These are phyloP conservation scores for Endocarpon pusillum DNA, from an alignment of 495 filamentous ascomycete genomes.

Conservation along the genomic window DNA sequence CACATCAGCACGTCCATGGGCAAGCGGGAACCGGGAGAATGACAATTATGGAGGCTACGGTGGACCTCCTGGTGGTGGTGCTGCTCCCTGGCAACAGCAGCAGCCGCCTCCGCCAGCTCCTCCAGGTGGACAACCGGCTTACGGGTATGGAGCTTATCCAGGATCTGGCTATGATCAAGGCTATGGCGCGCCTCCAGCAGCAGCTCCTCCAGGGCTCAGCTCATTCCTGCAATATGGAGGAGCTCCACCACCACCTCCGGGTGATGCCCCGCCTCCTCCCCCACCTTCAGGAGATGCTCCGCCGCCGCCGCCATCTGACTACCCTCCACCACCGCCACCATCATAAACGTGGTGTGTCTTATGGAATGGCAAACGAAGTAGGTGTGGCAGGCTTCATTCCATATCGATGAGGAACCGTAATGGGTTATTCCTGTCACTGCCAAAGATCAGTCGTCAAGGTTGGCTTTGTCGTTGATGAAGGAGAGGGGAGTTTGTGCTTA, in stretches of 20 bases:
- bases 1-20: conserved; percentile 33
- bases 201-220: conserved; percentile 44
- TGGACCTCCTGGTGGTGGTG: conserved; percentile 29
- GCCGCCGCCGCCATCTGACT: conserved; percentile 35
- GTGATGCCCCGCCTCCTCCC: conserved; percentile 37
- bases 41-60: conserved; percentile 28
- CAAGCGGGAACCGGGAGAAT: conserved; percentile 26
- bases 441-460: too few relatives aligned
- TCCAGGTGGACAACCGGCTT: conserved; percentile 30
- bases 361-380: too few relatives aligned
- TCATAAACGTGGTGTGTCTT: not conserved
- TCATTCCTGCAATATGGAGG: conserved; percentile 22
- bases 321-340: conserved; percentile 59
- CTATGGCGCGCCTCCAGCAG: conserved; percentile 42
- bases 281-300: conserved; percentile 21
- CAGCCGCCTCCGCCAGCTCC: conserved; percentile 39
- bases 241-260: conserved; percentile 49
- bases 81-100: conserved; percentile 51
- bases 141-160: conserved; percentile 37
- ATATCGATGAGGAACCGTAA: too few relatives aligned
- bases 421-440: too few relatives aligned
- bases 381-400: too few relatives aligned
- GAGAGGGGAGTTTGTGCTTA: too few relatives aligned
- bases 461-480: too few relatives aligned
- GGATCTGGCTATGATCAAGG: conserved; percentile 33